These are phyloP conservation scores for Trichosporon coremiiforme DNA, from an alignment of 1,284 basidiomycete species.

Conservation along the genomic window DNA sequence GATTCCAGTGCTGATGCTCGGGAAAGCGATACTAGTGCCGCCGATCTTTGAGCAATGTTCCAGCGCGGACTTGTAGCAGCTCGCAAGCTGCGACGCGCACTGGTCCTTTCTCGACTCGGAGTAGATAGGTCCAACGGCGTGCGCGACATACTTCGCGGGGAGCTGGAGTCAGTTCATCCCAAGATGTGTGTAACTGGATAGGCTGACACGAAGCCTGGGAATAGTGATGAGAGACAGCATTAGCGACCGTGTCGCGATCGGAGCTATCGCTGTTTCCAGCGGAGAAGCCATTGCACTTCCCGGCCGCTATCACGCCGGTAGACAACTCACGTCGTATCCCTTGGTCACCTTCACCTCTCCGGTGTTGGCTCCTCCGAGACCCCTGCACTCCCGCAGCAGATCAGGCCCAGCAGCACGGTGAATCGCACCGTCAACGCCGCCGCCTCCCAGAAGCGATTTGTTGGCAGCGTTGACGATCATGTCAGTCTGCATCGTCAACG, in stretches of 20 bases:
- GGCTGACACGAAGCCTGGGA: too few relatives aligned
- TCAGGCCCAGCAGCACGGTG: constrained; percentile 78
- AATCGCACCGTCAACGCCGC: constrained; percentile 57
- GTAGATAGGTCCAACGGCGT: constrained; percentile 88
- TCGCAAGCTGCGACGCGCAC: constrained; percentile 64
- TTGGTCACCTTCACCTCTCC: constrained; percentile 64
- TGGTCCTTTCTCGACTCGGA: constrained; percentile 56
- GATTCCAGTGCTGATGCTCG: constrained; percentile 45
- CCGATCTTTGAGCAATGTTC: constrained; percentile 65
- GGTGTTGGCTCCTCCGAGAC: constrained; percentile 73
- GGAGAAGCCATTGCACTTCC: too few relatives aligned
- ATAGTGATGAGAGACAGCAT: too few relatives aligned
- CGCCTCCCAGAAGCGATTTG: constrained; percentile 69
- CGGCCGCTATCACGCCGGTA: too few relatives aligned
- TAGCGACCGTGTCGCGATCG: too few relatives aligned
- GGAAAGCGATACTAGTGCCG: constrained; percentile 66
- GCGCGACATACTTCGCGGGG: constrained; percentile 74
- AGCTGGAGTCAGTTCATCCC: constrained; percentile 33
- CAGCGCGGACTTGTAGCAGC: constrained; percentile 72
- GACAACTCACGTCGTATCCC: constrained; percentile 49
- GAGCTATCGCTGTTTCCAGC: too few relatives aligned
- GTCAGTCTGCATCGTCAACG: constrained; percentile 59
- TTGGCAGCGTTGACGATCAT: constrained; percentile 89
- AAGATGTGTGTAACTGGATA: too few relatives aligned
- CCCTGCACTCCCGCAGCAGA: constrained; percentile 70